These are phyloP conservation scores for Potentilla sterilis DNA, from an alignment of 306 rosid genomes.

Conservation along the genomic window DNA sequence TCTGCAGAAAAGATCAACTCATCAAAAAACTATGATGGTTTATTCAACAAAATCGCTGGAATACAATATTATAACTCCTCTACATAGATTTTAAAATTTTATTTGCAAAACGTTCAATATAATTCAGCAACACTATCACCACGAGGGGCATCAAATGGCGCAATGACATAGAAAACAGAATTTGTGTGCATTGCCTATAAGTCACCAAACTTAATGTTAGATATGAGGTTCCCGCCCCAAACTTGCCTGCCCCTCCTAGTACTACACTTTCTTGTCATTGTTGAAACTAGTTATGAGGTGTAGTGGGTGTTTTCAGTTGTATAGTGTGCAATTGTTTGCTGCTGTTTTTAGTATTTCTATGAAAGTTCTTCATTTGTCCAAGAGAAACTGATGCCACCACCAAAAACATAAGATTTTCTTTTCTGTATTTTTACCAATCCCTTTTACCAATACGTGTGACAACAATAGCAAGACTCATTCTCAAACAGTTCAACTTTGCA, in stretches of 20 bases:
- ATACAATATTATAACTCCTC: background rate
- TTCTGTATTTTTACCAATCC: background rate
- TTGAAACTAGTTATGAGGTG: background rate
- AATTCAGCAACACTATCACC: background rate
- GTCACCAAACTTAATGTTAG: background rate
- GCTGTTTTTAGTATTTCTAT: background rate
- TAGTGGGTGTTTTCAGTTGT: background rate
- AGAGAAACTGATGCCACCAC: background rate
- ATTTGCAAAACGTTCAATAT: background rate
- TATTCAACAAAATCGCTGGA: conserved; percentile 1
- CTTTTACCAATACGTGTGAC: too few relatives aligned
- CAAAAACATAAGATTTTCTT: background rate
- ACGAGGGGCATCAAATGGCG: too few relatives aligned
- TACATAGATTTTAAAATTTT: background rate
- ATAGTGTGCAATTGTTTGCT: background rate
- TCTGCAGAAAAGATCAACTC: conserved; percentile 41
- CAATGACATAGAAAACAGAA: too few relatives aligned
- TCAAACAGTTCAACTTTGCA: background rate
- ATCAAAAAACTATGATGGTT: background rate
- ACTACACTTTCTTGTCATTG: background rate
- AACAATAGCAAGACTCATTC: background rate
- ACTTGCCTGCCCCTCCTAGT: background rate
- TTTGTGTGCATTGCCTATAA: background rate
- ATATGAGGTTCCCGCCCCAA: background rate
- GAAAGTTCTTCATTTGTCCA: background rate